Evolutionary conservation across 2,329 filamentous ascomycete species (phyloP).

Genomic region (Botryosphaeria dothidea): DNA sequence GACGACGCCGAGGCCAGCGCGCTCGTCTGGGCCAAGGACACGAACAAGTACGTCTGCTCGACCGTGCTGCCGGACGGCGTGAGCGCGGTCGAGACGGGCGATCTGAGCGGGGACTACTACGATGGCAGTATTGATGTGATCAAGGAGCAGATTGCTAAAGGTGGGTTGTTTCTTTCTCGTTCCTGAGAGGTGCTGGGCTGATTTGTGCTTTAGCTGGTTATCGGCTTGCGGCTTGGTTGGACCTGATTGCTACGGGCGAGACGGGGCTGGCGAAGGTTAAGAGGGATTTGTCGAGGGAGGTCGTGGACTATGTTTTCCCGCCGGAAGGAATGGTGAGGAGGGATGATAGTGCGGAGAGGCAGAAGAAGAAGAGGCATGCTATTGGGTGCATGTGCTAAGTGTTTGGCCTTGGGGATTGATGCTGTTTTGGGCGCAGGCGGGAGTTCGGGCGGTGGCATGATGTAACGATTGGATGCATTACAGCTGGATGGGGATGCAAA

Average conservation of each 20-base stretch:
- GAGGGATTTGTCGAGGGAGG: not conserved
- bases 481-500: too few relatives aligned
- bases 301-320: conserved; percentile 9
- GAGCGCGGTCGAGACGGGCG: conserved; percentile 36
- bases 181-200: not conserved
- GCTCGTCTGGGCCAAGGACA: conserved; percentile 45
- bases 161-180: conserved; percentile 22
- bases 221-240: conserved; percentile 37
- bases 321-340: not conserved
- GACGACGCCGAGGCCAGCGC: conserved; percentile 37
- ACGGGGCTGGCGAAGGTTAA: conserved; percentile 15
- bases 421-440: too few relatives aligned
- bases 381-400: conserved; percentile 14
- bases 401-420: too few relatives aligned
- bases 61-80: conserved; percentile 43
- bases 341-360: conserved; percentile 1
- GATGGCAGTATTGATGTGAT: conserved; percentile 40
- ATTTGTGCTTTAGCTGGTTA: conserved; percentile 28
- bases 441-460: too few relatives aligned
- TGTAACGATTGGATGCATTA: too few relatives aligned
- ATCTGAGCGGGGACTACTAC: conserved; percentile 40
- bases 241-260: conserved; percentile 32
- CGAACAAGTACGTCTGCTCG: conserved; percentile 45
- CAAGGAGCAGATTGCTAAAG: conserved; percentile 47
- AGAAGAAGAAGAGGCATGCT: conserved; percentile 12